Evolutionary conservation across 345 rosid genomes (phyloP), one percentile per base, ranked within the genome.

Genomic region (Moringa oleifera): DNA sequence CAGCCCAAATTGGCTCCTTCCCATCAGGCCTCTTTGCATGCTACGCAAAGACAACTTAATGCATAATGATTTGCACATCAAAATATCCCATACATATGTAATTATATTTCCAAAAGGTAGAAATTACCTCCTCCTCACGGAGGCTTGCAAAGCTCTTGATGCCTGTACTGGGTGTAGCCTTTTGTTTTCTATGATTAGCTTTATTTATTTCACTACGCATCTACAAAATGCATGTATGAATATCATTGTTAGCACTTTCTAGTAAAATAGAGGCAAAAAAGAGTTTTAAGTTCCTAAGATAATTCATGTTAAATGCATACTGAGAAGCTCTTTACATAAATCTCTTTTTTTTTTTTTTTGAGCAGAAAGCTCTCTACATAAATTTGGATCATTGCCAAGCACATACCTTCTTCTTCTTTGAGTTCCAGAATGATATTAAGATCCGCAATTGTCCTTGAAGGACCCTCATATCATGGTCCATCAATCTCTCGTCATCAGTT

Each of bases 61-160:
- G 47, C 47, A 2, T 11, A 20, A 71, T 8, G 15, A 25, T n/a
- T 46, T 60, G 36, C 31, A 33, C 23, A 12, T 12, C n/a, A 18
- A 23, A 50, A n/a, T 19, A 47, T 11, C 57, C 8, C 59, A 18
- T 46, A 55, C 0, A 55, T 11, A 28, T 36, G 19, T 4, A 66
- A 51, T 53, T 20, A 62, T 15, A 68, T 50, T 11, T 54, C 59
- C 41, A 58, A 51, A 50, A 46, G n/a, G 41, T 4, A 50, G 25
- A 63, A 47, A 28, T 64, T 64, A 77, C 81, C 81, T 69, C 77
- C 61, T 77, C 81, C 68, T 77, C 81, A 23, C 73, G 67, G 51
- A 69, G 50, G 62, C 75, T 69, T 33, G 81, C 81, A 57, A 52
- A 77, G 51, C 81, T 77, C 69, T 77, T 77, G 24, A 64, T 56